A percentile compares a stretch with the other conserved stretches of the same genome.
phyloP scores from a whole-genome alignment of 2,329 filamentous ascomycete species.

The Didymella keratinophila region DNA sequence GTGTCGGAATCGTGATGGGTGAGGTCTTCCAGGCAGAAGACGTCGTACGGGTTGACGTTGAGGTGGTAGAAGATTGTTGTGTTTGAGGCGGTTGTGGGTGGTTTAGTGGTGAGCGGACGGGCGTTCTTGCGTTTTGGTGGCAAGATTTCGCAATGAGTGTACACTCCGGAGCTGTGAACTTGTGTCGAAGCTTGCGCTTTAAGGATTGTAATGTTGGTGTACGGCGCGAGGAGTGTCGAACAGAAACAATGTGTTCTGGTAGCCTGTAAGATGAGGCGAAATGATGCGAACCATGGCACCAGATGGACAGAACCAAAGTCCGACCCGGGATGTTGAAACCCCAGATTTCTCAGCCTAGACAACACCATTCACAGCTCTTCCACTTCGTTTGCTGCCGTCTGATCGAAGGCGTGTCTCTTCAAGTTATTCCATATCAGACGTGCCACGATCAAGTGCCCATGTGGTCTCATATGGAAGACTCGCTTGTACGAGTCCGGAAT shows the following conservation, averaged over 20 bases:
- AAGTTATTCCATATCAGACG: constrained; percentile 33
- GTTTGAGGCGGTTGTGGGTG: not conserved
- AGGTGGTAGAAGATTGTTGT: constrained; percentile 33
- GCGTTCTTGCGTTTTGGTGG: constrained; percentile 3
- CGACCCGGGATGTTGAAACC: not conserved
- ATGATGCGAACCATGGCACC: not conserved
- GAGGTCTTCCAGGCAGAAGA: constrained; percentile 63
- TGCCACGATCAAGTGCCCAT: constrained; percentile 37
- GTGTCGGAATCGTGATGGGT: constrained; percentile 53
- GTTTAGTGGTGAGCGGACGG: not conserved
- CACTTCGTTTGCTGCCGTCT: not conserved
- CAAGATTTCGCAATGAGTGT: not conserved
- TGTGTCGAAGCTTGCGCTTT: too few species aligned
- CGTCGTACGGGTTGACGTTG: constrained; percentile 53
- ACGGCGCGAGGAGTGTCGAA: too few species aligned
- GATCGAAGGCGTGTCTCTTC: not conserved
- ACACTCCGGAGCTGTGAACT: too few species aligned
- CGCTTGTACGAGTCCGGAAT: constrained; percentile 43
- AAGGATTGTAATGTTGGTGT: too few species aligned
- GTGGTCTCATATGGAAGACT: constrained; percentile 41
- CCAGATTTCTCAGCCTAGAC: too few species aligned
- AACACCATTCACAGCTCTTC: constrained; percentile 12
- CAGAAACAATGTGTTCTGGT: too few species aligned
- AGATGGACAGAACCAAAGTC: not conserved
- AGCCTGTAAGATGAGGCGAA: not conserved